Conservation (phyloP, 352 stramenopile species). For the Blastocystis sp. region DNA sequence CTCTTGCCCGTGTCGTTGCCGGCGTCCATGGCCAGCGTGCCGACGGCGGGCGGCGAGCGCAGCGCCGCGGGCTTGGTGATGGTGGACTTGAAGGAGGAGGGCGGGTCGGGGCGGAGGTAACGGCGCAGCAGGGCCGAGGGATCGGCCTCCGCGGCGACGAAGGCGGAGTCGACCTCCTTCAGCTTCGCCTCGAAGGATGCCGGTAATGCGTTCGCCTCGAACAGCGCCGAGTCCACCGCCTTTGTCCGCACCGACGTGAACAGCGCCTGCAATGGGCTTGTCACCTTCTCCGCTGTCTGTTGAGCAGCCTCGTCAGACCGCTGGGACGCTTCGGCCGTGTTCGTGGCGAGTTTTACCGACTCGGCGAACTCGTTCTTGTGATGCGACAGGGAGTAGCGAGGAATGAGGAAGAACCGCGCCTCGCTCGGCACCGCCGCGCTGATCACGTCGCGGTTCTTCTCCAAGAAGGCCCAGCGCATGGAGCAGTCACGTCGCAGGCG, state of each 20-base stretch:
- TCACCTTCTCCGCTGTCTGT: not conserved
- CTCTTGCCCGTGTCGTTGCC: not conserved
- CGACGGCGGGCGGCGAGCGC: not conserved
- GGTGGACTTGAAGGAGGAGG: not conserved
- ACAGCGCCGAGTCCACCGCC: not conserved
- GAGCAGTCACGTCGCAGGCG: not conserved
- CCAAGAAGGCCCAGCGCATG: not conserved
- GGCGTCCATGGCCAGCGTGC: not conserved
- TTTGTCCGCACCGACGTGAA: not conserved
- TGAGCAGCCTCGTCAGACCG: not conserved
- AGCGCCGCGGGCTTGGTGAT: not conserved
- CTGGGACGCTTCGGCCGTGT: not conserved
- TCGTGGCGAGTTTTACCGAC: not conserved
- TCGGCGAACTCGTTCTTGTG: not conserved
- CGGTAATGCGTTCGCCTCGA: not conserved
- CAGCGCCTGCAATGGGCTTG: not conserved
- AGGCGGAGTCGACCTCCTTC: constrained; percentile 38
- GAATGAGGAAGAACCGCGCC: constrained; percentile 13
- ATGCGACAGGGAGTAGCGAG: not conserved
- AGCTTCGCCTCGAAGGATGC: not conserved
- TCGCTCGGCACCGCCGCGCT: constrained; percentile 7
- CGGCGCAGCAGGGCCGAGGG: constrained; percentile 1
- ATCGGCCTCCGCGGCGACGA: constrained; percentile 32
- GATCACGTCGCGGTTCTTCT: not conserved
- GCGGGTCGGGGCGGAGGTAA: constrained; percentile 35